Evolutionary conservation across 2,329 filamentous ascomycete genomes (phyloP).

Genomic region (Colletotrichum eleusines): DNA sequence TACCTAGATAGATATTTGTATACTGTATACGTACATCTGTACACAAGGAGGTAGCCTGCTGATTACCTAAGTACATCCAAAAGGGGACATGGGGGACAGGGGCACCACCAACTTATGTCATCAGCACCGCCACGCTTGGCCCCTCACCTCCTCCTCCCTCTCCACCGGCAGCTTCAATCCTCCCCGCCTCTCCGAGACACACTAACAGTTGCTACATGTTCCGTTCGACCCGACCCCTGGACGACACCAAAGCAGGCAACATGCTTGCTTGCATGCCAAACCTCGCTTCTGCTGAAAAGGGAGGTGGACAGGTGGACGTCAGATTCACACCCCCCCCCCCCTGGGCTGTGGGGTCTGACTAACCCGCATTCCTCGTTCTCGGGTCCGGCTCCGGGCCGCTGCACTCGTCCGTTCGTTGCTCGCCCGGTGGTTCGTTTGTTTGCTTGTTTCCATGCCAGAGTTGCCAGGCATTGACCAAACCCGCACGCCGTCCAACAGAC

Average conservation of each 20-base stretch:
- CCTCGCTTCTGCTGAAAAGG: slow-evolving; percentile 18
- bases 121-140: slow-evolving; percentile 32
- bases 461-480: slow-evolving; percentile 3
- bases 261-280: slow-evolving; percentile 2
- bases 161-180: too few species aligned
- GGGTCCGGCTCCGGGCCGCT: slow-evolving; percentile 23
- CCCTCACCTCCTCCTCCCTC: too few species aligned
- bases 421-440: too few species aligned
- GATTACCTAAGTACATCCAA: neutral
- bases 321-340: neutral
- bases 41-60: neutral
- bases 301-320: neutral
- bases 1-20: too few species aligned
- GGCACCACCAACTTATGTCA: slow-evolving; percentile 31
- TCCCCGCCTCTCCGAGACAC: too few species aligned
- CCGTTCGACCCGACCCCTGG: too few species aligned
- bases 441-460: neutral
- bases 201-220: neutral
- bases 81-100: too few species aligned
- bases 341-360: neutral
- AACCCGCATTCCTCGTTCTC: slow-evolving; percentile 4
- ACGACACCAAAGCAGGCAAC: neutral
- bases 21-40: too few species aligned
- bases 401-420: neutral
- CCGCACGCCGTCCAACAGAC: neutral